These are phyloP conservation scores for Gastrodia elata DNA, from an alignment of 106 monocot species.

Conservation along the genomic window DNA sequence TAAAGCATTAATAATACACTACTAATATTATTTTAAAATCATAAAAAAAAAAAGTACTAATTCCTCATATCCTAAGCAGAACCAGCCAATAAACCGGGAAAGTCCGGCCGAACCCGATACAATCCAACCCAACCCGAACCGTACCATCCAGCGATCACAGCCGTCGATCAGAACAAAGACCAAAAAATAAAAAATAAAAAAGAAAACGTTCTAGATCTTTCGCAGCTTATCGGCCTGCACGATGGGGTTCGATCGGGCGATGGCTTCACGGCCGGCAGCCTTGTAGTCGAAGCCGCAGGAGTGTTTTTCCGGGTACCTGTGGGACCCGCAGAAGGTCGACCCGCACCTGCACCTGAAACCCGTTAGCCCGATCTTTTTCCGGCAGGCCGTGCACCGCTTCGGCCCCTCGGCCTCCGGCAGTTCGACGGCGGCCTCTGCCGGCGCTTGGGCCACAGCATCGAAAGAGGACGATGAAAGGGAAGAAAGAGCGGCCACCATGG, in stretches of 20 bases:
- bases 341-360: slow-evolving; percentile 15
- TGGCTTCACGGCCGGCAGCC: slow-evolving; percentile 30
- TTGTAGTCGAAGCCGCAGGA: slow-evolving; percentile 46
- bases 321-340: slow-evolving; percentile 6
- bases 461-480: not conserved
- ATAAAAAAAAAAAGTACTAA: no score
- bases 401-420: slow-evolving; percentile 7
- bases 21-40: no score
- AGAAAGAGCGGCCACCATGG: not conserved
- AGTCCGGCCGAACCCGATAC: not conserved
- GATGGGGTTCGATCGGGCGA: slow-evolving; percentile 37
- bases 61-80: no score
- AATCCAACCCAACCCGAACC: not conserved
- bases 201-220: slow-evolving; percentile 13
- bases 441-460: not conserved
- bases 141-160: not conserved
- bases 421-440: not conserved
- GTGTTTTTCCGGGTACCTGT: slow-evolving; percentile 23
- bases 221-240: slow-evolving; percentile 39
- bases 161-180: not conserved
- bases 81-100: no score
- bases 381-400: slow-evolving; percentile 23
- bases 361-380: slow-evolving; percentile 29
- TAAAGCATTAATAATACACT: no score
- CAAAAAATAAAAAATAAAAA: no score